phyloP scores from a whole-genome alignment of 352 stramenopile species.

The Globisporangium mamillatum region DNA sequence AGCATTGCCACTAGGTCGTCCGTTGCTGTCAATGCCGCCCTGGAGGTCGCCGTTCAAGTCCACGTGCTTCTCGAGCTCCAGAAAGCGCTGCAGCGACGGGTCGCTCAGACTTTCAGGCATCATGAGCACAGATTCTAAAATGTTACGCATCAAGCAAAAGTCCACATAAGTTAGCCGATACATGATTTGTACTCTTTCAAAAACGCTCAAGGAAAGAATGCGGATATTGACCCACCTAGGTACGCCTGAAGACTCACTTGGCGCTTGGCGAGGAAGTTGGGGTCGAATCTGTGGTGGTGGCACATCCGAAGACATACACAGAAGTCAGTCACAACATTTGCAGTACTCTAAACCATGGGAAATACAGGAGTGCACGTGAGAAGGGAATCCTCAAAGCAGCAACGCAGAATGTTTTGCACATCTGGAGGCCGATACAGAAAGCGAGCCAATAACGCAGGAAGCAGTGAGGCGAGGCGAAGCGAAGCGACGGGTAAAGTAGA shows the following conservation, averaged over 20 bases:
- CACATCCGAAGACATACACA: neutral
- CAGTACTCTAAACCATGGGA: neutral
- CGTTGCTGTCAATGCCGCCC: constrained; percentile 36
- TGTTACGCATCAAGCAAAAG: neutral
- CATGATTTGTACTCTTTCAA: no score
- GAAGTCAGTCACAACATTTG: constrained; percentile 9
- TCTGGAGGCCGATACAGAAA: neutral
- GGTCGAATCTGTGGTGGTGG: constrained; percentile 55
- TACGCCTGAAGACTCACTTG: constrained; percentile 75
- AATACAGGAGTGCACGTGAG: neutral
- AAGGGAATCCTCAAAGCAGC: constrained; percentile 34
- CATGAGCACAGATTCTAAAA: constrained; percentile 49
- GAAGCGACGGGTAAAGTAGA: constrained; percentile 3
- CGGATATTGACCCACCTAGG: constrained; percentile 30
- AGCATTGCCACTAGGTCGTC: constrained; percentile 37
- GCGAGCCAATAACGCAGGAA: neutral
- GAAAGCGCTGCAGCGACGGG: constrained; percentile 69
- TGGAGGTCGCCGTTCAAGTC: constrained; percentile 55
- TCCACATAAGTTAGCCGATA: neutral
- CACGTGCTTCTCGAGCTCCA: constrained; percentile 79
- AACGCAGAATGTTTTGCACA: constrained; percentile 7
- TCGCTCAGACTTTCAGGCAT: constrained; percentile 77
- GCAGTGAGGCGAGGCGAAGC: neutral
- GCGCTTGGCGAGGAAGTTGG: constrained; percentile 77
- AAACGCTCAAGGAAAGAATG: no score